Base-by-base conservation (phyloP, 768 basidiomycete genomes). In the Russula abietina region DNA sequence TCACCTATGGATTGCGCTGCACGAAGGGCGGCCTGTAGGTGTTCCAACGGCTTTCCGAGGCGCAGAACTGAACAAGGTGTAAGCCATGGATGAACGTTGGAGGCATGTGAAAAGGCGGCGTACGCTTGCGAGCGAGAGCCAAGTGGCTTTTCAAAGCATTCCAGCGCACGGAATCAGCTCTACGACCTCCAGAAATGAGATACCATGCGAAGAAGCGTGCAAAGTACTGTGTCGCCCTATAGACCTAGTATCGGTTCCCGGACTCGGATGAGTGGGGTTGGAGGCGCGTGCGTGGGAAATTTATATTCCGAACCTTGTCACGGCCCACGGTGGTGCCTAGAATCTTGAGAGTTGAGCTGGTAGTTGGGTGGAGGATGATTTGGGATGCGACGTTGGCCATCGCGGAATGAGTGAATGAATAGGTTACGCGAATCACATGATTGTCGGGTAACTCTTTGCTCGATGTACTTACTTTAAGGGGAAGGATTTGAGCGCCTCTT, bases 41-140 rank as follows among this genome's bases (percentile, higher is more conserved):
- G 93, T 71, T 99, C 97, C 65, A 95, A 69, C 9, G 94, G 93
- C 75, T 98, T 96, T 68, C 93, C 93, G 57, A 99, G 78, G 17
- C 97, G 86, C 80, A 98, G 79, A 41, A 97, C 96, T 98, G 51
- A 32, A 26, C n/a, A 51, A 41, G 3, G 54, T 17, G 26, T 51
- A 30, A 22, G 26, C 16, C 14, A 57, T 32, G 3, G 14, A 32
- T 28, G 11, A 26, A 55, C 3, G 1, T 26, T n/a, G 10, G 24
- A n/a, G 28, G n/a, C 24, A 19, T 26, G n/a, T 48, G 36, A 28
- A 24, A 4, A 28, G 39, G 38, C 12, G 19, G 64, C 72, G 52
- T 56, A 97, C 96, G 78, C 76, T 96, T 98, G 67, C 97, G 82
- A 36, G 85, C 91, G 12, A 82, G 83, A 4, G 84, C 93, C 26